Evolutionary conservation across 176 grass and related monocot genomes (phyloP), one percentile per base, ranked within the genome.

Genomic region (Phoenix roebelenii): DNA sequence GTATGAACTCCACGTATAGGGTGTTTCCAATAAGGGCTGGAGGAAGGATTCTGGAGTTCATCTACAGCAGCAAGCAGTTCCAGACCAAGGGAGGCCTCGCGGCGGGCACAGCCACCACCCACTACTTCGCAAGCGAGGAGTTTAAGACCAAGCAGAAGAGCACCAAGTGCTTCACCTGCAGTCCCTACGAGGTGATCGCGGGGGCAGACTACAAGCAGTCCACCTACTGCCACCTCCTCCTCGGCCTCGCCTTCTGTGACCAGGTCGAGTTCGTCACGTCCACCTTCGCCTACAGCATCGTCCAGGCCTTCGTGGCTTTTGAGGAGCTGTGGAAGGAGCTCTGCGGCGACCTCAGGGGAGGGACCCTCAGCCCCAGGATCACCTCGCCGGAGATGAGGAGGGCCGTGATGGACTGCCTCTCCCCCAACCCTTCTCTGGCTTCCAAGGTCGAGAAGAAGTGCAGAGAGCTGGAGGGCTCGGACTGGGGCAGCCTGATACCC

Each of bases 11-110:
- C 35, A 44, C 12, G 9, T 44, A 10, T 44, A 73, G 70, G 18
- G 51, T 63, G 28, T 63, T 63, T 12, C 70, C 70, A 12, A 73
- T 73, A 39, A 63, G 19, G 50, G 14, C 51, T 5, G 59, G 58
- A 4, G 70, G 70, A 10, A 73, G 50, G 28, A 63, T 63, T 9
- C 19, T 73, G 50, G 70, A 73, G 18, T 73, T 73, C 59, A 61
- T 73, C 50, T 73, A 73, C 70, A 63, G 70, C 70, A 73, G 70
- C 58, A 73, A 73, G 59, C 70, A 62, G 59, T 73, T 73, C 59
- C 50, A 26, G 51, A 63, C 59, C 49, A 54, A 25, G 51, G 70
- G 70, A 29, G 70, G 59, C 2, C 50, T 63, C 25, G 23, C 15
- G 3, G 70, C 26, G 2, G 70, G 70, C 10, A 63, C 70, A 4